Base-by-base conservation (phyloP, 306 rosid species). In the Glycine soja region DNA sequence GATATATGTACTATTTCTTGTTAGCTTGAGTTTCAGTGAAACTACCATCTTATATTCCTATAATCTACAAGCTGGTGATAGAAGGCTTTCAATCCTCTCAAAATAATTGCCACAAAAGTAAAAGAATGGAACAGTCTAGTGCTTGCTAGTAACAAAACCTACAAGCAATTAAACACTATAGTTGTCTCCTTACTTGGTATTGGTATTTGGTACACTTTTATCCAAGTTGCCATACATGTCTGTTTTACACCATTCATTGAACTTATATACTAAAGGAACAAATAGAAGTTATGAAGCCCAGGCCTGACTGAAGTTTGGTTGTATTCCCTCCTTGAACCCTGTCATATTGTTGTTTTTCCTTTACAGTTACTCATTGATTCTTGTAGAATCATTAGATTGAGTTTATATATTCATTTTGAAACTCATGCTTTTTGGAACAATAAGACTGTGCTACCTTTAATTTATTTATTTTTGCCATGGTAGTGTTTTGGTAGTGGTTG, bases 401-500 rank as follows among this genome's bases (percentile, higher is more conserved):
- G 30, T 24, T 24, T 24, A 24, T 24, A 24, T 24, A 24, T 24
- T 24, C 30, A 24, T 24, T 24, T 24, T 24, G 70, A 71, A 81
- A 63, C 70, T 59, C 34, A 9, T 81, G 15, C 8, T 56, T 72
- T 57, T 72, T 16, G 11, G 30, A 24, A 63, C 62, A 47, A 1
- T 48, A 45, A 42, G 87, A 24, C 69, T 5, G 66, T 42, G 73
- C 70, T 9, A 42, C 4, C 16, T 64, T 79, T 70, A 74, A 46
- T 40, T 48, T 73, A 24, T 24, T 78, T 78, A 42, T 42, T 46
- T 9, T 68, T 73, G 4, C 54, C 38, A 3, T 78, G 62, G 56
- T 61, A 68, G 42, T 78, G 54, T 53, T 78, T 38, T 65, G 62
- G 48, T 61, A 68, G 50, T 68, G 38, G 50, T 68, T 57, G 72